phyloP scores from a whole-genome alignment of 176 grass and related monocot species.

The Zea luxurians region DNA sequence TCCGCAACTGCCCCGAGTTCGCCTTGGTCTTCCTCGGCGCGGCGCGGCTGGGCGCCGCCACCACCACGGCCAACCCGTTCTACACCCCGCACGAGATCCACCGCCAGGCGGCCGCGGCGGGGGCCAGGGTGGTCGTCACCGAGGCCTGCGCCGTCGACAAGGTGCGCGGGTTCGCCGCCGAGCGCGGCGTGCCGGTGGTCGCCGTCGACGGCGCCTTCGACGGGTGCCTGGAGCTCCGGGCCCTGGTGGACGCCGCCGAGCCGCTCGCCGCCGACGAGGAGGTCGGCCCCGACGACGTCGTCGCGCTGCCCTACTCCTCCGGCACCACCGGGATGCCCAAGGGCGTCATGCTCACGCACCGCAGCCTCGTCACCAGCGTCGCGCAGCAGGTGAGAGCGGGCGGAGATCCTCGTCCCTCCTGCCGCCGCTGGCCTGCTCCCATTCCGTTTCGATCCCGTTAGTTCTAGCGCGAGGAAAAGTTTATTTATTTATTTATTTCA shows the following conservation, averaged over 20 bases:
- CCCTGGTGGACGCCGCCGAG: conserved; percentile 46
- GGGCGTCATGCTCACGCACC: conserved; percentile 95
- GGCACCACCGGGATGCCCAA: conserved; percentile 86
- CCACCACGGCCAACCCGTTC: conserved; percentile 87
- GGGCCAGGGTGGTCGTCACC: conserved; percentile 56
- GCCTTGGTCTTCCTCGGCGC: conserved; percentile 84
- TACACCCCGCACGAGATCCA: conserved; percentile 80
- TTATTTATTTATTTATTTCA: background rate
- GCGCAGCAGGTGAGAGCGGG: conserved; percentile 64
- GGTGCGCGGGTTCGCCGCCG: conserved; percentile 60
- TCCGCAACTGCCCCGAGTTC: conserved; percentile 82
- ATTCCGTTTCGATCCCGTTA: background rate
- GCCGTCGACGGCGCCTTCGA: conserved; percentile 45
- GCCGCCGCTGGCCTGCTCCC: background rate
- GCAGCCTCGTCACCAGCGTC: conserved; percentile 91
- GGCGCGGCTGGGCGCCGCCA: conserved; percentile 58
- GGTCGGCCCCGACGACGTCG: conserved; percentile 71
- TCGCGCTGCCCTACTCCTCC: conserved; percentile 79
- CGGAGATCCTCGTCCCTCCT: background rate
- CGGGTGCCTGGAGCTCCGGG: conserved; percentile 44
- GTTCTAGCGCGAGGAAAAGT: background rate
- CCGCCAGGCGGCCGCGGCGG: conserved; percentile 66
- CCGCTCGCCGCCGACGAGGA: conserved; percentile 37
- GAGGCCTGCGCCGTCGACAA: conserved; percentile 73
- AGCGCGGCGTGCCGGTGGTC: conserved; percentile 48